Evolutionary conservation across 1,139 yeast genomes (phyloP).

Genomic region (Diutina mesorugosa): DNA sequence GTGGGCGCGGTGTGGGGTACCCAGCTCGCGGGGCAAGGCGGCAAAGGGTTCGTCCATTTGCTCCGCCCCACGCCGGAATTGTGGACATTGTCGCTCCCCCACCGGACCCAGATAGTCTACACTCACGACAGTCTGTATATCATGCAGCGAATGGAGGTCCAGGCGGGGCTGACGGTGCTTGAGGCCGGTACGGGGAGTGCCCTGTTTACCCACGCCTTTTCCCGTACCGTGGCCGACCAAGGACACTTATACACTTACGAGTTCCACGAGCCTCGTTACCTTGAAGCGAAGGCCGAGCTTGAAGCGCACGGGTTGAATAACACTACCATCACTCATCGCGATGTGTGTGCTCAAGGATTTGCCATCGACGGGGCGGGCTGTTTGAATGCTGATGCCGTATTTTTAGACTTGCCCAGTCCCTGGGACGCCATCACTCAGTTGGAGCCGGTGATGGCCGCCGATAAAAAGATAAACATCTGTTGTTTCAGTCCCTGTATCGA

Average conservation of each 20-base stretch:
- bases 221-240: constrained; percentile 55
- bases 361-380: constrained; percentile 34
- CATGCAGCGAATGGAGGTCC: constrained; percentile 63
- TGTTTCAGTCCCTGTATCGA: constrained; percentile 98
- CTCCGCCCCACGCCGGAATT: constrained; percentile 89
- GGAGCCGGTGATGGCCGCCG: constrained; percentile 41
- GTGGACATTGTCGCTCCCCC: constrained; percentile 92
- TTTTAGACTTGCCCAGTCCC: constrained; percentile 91
- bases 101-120: constrained; percentile 94
- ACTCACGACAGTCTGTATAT: constrained; percentile 92
- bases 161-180: constrained; percentile 66
- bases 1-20: constrained; percentile 75
- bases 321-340: constrained; percentile 67
- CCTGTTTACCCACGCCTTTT: constrained; percentile 86
- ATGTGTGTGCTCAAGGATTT: constrained; percentile 86
- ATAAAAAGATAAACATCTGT: constrained; percentile 55
- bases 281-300: constrained; percentile 72
- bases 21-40: constrained; percentile 70
- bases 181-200: constrained; percentile 99
- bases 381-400: constrained; percentile 39
- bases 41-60: constrained; percentile 78
- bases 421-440: constrained; percentile 90
- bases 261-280: constrained; percentile 74
- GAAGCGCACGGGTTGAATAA: constrained; percentile 52
- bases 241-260: constrained; percentile 61